phyloP scores from a whole-genome alignment of 768 basidiomycete genomes.

The Auriscalpium vulgare region DNA sequence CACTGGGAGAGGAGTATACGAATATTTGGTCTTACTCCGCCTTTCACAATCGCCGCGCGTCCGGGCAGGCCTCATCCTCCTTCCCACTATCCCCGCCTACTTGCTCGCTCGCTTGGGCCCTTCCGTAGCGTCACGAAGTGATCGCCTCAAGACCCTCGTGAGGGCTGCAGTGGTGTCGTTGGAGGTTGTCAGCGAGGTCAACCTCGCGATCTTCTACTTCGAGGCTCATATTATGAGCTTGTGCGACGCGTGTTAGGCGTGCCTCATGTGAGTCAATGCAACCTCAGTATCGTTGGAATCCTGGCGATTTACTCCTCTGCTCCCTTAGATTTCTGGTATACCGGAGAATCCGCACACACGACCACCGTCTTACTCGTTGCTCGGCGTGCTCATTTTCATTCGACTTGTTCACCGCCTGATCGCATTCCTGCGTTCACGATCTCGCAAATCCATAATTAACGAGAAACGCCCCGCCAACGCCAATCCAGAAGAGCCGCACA shows the following conservation, averaged over 20 bases:
- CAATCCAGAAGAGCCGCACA: conserved; percentile 31
- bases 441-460: conserved; percentile 18
- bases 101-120: conserved; percentile 42
- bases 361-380: conserved; percentile 81
- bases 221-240: conserved; percentile 72
- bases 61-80: conserved; percentile 51
- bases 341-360: conserved; percentile 63
- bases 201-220: conserved; percentile 77
- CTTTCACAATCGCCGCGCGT: conserved; percentile 37
- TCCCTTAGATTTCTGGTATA: conserved; percentile 57
- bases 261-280: conserved; percentile 45
- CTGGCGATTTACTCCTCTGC: too few relatives aligned
- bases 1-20: conserved; percentile 87
- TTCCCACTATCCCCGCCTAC: conserved; percentile 61
- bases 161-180: conserved; percentile 39
- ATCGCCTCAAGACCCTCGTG: conserved; percentile 25
- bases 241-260: conserved; percentile 59
- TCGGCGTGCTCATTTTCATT: conserved; percentile 64
- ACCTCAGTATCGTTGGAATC: background rate
- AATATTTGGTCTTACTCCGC: conserved; percentile 54
- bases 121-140: conserved; percentile 26
- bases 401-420: conserved; percentile 59
- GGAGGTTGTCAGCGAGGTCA: conserved; percentile 58
- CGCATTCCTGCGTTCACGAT: conserved; percentile 32
- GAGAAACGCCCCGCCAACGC: conserved; percentile 28